Conservation (phyloP, 768 basidiomycete species). For the Cystofilobasidium macerans region DNA sequence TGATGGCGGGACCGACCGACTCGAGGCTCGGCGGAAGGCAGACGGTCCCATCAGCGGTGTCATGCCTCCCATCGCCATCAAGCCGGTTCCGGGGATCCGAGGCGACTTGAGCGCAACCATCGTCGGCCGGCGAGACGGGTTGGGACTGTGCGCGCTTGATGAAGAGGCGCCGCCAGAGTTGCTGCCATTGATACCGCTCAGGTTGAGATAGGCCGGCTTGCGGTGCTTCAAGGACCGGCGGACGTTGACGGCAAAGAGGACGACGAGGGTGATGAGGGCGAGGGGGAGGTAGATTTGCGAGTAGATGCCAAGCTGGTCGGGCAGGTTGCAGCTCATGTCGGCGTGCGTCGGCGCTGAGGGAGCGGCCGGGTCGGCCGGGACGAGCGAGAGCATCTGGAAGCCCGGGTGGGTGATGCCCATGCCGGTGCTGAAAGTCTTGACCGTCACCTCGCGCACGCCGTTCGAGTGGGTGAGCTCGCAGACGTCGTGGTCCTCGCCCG, state of each 20-base stretch:
- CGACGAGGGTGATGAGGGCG: conserved; percentile 48
- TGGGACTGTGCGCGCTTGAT: not conserved
- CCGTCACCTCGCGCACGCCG: conserved; percentile 59
- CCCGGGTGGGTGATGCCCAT: conserved; percentile 77
- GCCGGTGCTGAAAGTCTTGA: conserved; percentile 82
- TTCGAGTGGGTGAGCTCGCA: conserved; percentile 61
- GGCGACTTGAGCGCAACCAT: not conserved
- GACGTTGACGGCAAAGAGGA: conserved; percentile 32
- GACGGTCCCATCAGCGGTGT: not conserved
- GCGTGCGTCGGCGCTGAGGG: conserved; percentile 42
- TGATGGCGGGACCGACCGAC: conserved; percentile 7
- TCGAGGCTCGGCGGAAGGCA: not conserved
- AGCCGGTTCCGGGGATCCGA: conserved; percentile 3
- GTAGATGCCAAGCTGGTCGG: conserved; percentile 74
- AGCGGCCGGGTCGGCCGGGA: conserved; percentile 36
- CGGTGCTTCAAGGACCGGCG: conserved; percentile 4
- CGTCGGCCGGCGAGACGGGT: not conserved
- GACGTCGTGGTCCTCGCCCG: conserved; percentile 92
- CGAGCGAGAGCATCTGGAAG: conserved; percentile 77
- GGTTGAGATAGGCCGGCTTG: not conserved
- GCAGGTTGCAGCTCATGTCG: conserved; percentile 64
- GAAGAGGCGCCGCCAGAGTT: not conserved
- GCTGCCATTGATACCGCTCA: not conserved
- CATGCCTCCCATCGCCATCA: conserved; percentile 6
- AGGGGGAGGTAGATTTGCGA: conserved; percentile 48